Conservation (phyloP, 257 asterid genomes). For the Euphrasia confusa region DNA sequence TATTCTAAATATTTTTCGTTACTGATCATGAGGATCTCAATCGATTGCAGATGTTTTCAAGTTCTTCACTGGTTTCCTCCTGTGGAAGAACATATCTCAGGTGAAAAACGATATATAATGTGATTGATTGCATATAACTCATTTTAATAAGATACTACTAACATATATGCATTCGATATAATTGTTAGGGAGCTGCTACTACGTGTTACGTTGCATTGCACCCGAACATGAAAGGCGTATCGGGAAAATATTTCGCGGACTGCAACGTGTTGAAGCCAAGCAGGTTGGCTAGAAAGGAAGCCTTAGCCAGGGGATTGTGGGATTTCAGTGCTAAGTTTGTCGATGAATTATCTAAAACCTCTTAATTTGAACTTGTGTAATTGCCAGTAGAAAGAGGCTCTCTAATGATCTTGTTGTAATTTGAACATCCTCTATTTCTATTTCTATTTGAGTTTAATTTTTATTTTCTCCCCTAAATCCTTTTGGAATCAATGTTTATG, state of each 20-base stretch:
- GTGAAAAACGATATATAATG: constrained; percentile 25
- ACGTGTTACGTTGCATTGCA: constrained; percentile 75
- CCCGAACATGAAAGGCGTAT: constrained; percentile 42
- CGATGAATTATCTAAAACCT: constrained; percentile 19
- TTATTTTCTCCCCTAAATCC: too few relatives aligned
- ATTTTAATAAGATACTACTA: neutral
- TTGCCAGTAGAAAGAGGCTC: too few relatives aligned
- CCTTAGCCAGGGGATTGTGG: constrained; percentile 53
- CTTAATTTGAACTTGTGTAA: too few relatives aligned
- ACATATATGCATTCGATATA: neutral
- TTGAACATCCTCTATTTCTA: too few relatives aligned
- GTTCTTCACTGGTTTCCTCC: constrained; percentile 35
- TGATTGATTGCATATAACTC: too few relatives aligned
- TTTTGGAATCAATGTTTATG: too few relatives aligned
- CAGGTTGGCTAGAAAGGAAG: constrained; percentile 37
- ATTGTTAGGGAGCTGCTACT: constrained; percentile 68
- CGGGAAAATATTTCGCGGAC: constrained; percentile 57
- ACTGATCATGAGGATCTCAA: neutral
- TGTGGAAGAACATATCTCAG: constrained; percentile 80
- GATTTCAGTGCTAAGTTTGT: constrained; percentile 61
- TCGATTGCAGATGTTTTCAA: constrained; percentile 38
- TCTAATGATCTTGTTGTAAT: too few relatives aligned
- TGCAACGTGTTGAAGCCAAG: constrained; percentile 47
- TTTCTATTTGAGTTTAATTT: too few relatives aligned
- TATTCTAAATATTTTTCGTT: too few relatives aligned